A percentile compares a stretch with the other conserved stretches of the same genome.
Evolutionary conservation across 495 filamentous ascomycete species (phyloP).

Genomic region (Penicillium silybi): DNA sequence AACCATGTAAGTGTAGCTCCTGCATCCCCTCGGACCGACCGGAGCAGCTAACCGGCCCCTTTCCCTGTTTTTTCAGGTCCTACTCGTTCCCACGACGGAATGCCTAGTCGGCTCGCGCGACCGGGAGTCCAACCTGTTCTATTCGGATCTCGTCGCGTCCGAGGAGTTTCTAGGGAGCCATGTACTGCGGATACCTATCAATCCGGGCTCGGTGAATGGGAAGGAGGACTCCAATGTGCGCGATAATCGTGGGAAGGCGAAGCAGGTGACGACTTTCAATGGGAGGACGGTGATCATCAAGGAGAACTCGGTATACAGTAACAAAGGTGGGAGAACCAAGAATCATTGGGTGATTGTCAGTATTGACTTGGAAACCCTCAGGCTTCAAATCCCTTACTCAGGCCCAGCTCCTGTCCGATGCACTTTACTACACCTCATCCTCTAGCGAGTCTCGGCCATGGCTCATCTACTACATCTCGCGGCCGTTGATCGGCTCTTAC

Average conservation of each 20-base stretch:
- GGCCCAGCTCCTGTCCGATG: constrained; percentile 81
- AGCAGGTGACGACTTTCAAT: constrained; percentile 87
- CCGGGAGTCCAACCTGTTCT: constrained; percentile 71
- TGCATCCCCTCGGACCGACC: constrained; percentile 9
- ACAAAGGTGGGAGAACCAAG: constrained; percentile 66
- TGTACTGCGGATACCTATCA: constrained; percentile 78
- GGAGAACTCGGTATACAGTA: constrained; percentile 88
- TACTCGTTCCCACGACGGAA: constrained; percentile 92
- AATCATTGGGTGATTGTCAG: not conserved
- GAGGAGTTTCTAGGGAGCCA: constrained; percentile 98
- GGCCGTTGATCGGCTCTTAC: constrained; percentile 80
- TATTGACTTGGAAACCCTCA: constrained; percentile 31
- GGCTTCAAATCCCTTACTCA: constrained; percentile 92
- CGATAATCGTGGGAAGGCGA: constrained; percentile 89
- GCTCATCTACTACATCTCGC: constrained; percentile 95
- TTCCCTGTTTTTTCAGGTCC: constrained; percentile 51
- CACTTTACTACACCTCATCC: constrained; percentile 80
- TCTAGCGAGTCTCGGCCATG: constrained; percentile 80
- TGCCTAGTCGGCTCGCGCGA: constrained; percentile 85
- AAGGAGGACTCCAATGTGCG: constrained; percentile 76
- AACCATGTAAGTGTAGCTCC: constrained; percentile 63
- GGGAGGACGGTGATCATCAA: constrained; percentile 92
- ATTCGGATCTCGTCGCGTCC: constrained; percentile 75
- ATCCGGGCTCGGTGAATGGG: constrained; percentile 45
- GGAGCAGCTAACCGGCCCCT: constrained; percentile 16